Evolutionary conservation across 2,329 filamentous ascomycete genomes (phyloP), one percentile per base, ranked within the genome.

Genomic region (Byssoonygena ceratinophila): DNA sequence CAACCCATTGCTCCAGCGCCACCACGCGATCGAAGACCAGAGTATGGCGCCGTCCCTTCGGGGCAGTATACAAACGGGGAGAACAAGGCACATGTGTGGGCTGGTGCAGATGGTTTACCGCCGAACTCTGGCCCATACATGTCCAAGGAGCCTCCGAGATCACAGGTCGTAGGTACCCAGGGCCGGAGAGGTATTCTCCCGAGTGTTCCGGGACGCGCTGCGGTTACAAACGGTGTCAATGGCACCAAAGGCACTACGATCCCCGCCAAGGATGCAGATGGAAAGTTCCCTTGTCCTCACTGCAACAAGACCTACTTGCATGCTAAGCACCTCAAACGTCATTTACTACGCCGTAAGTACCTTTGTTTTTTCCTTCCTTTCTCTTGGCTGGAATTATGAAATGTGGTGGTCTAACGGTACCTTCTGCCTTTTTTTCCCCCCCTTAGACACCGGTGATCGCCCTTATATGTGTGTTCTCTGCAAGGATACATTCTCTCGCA

Each of bases 301-400:
- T 98, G 92, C 74, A 95, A 88, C 63, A 97, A 97, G 77, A 96
- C 90, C 5, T 98, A 98, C 67, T 77, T 97, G 54, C 92, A 97
- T 68, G 86, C 91, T 44, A 97, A 98, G 77, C 92, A 97, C 72
- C 72, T 97, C 62, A 97, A 97, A 79, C 85, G 92, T 64, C 92
- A 97, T 77, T 79, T 97, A 55, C 76, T 97, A 61, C 80, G 92
- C 78, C 92, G 91, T 96, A 80, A 89, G 90, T 85, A 58, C 29
- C 51, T 41, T 50, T 39, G 18, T 39, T 39, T 39, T 6, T 39
- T 39, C 16, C 14, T 20, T 39, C 36, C 6, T 20, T 16, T 27
- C 11, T 14, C 29, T n/a, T 50, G n/a, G n/a, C n/a, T n/a, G n/a
- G n/a, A n/a, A n/a, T n/a, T n/a, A n/a, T n/a, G n/a, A n/a, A n/a